Base-by-base conservation (phyloP, 2,329 filamentous ascomycete species). In the Aspergillus sp. region DNA sequence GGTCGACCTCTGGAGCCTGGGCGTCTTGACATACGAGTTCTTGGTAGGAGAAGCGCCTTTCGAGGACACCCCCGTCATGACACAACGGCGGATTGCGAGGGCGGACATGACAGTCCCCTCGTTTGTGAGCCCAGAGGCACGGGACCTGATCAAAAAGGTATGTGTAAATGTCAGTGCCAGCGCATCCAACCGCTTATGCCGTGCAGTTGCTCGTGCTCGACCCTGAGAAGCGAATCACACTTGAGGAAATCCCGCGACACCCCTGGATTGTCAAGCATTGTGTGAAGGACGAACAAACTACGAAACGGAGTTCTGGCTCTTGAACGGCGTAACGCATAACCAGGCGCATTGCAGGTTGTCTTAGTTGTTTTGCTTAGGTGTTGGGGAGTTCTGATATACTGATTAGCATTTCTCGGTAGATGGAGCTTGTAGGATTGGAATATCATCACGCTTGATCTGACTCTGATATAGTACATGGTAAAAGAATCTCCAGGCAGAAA, bases 241-340 rank as follows among this genome's bases (percentile, higher is more conserved):
- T 98, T 8, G 86, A 94, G 11, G 80, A 93, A 37, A 82, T 96
- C 24, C 80, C 89, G 59, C 72, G 72, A 32, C 91, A 96, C 58
- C 89, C 91, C 12, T 98, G 91, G 91, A 94, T 98, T 51, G 59
- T 95, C 47, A 96, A 95, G 69, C 85, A 96, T 61, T 96, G 89
- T 58, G 72, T 81, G 26, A 71, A 69, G 48, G 64, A 68, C 15
- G 66, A 69, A 40, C 50, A 59, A 42, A 53, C 53, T 13, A 49
- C 57, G 29, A 60, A 69, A 43, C 53, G 68, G 36, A 60, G 47
- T 40, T 67, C 64, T 13, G 51, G 47, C 36, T 49, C 49, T 26
- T 52, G 53, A 24, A 62, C 58, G 37, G 50, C 55, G 42, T 32
- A 53, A 53, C 42, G 39, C 44, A 41, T 57, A 34, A 53, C 39